A percentile compares a stretch with the other conserved stretches of the same genome.
These are phyloP conservation scores for Dothiorella sarmentorum DNA, from an alignment of 2,329 filamentous ascomycete genomes.

Conservation along the genomic window DNA sequence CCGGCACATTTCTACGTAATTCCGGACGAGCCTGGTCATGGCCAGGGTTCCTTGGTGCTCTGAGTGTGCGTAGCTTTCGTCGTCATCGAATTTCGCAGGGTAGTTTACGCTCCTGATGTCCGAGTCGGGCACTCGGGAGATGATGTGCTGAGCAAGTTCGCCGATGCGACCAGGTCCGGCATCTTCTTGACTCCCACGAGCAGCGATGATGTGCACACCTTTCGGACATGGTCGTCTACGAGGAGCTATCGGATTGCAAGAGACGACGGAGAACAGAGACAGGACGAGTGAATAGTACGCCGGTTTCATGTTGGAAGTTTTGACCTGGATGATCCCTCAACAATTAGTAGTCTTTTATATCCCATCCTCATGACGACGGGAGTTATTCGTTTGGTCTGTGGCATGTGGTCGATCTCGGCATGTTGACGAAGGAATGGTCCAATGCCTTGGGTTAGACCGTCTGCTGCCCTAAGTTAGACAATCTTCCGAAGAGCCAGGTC, in stretches of 20 bases:
- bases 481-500: too few species aligned
- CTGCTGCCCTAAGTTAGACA: too few species aligned
- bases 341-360: neutral
- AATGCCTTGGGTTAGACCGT: too few species aligned
- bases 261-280: neutral
- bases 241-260: neutral
- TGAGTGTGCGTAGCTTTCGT: conserved; percentile 22
- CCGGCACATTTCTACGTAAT: conserved; percentile 24
- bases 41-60: conserved; percentile 23
- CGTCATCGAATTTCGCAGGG: conserved; percentile 23
- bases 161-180: neutral
- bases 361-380: too few species aligned
- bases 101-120: conserved; percentile 20
- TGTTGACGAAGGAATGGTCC: too few species aligned
- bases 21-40: conserved; percentile 21
- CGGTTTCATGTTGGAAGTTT: neutral
- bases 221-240: neutral
- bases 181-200: neutral
- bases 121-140: neutral
- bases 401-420: too few species aligned
- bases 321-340: neutral
- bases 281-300: neutral
- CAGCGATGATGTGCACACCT: neutral
- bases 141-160: neutral
- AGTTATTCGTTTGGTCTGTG: too few species aligned